Evolutionary conservation across 768 basidiomycete genomes (phyloP), one percentile per base, ranked within the genome.

Genomic region (Tulasnella sp.): DNA sequence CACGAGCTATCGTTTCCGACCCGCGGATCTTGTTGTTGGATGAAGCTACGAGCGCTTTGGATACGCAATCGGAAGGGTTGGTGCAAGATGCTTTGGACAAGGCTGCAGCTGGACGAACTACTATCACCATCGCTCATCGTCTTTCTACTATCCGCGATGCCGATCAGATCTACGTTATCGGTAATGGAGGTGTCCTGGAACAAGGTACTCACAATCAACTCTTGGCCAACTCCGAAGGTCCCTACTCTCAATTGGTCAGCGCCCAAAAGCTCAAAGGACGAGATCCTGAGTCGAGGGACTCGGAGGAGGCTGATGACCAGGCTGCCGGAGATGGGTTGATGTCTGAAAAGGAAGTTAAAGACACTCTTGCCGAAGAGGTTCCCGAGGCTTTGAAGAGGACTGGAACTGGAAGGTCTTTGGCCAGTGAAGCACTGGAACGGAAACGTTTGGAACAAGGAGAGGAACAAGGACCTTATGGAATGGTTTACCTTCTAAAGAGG

Each of bases 11-110:
- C 76, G 80, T 84, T 19, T 80, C 79, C 0, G 79, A 83, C 72
- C 82, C 82, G 83, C 85, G 78, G 42, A 92, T 97, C 76, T 83
- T 97, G 29, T 86, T 97, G n/a, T 87, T 96, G 67, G 94, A 96
- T 77, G 94, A 96, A 79, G 93, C 92, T 19, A 95, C 94, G 1
- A 90, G 89, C 79, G 94, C 94, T 45, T 86, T 96, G 22, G 94
- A 96, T 83, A 93, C 93, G 0, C 92, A 92, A 79, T 92, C 92
- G 2, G 86, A 86, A 76, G 93, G 93, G 76, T 86, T 96, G 77
- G 94, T 97, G 0, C 94, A 96, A 83, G 91, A 96, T 82, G 94
- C 94, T 31, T 82, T 96, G 74, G 93, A 97, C 81, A 83, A 84
- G 76, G 85, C 85, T 22, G 81, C 84, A 2, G 78, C 77, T 17